Base-by-base conservation (phyloP, 1,284 basidiomycete genomes). In the Sutorius eximius region DNA sequence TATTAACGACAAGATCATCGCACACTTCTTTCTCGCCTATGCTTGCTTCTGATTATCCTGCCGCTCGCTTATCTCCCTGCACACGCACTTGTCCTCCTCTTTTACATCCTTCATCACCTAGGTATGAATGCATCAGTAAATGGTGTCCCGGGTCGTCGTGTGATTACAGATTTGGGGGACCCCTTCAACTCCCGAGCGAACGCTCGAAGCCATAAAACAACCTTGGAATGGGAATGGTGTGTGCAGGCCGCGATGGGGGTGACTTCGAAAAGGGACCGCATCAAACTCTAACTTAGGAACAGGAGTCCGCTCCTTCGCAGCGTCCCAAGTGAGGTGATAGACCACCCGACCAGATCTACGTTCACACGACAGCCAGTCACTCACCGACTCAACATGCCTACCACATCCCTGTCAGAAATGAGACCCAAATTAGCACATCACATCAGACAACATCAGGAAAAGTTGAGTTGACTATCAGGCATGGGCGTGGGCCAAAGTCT, bases 11-110 rank as follows among this genome's bases (percentile, higher is more conserved):
- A 55, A n/a, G 51, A 57, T 55, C 49, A 44, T 46, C 60, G 12
- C 38, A 32, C 59, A 45, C 41, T 45, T 32, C 33, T 44, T 37
- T n/a, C 48, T 45, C 52, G 59, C 61, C 45, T 53, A 48, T 42
- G 29, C 49, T 38, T 49, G 10, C 16, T 51, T 34, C 41, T 51
- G 47, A 44, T 55, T 58, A 50, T 59, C 52, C 42, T 49, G 49
- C 44, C 57, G 53, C 49, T 51, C 61, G 59, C 57, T 60, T 62
- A 58, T 18, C 62, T 9, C 15, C 57, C 66, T 58, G 66, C 87
- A 90, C 60, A 67, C 71, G 70, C 88, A 90, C 70, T 78, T 82
- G 69, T 89, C 81, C 63, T 85, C 84, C 58, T 85, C 85, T 65
- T 82, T 80, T 61, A 89, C 83, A 61, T 78, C 44, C 20, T 58